Evolutionary conservation across 306 rosid species (phyloP), one percentile per base, ranked within the genome.

Genomic region (Vigna unguiculata): DNA sequence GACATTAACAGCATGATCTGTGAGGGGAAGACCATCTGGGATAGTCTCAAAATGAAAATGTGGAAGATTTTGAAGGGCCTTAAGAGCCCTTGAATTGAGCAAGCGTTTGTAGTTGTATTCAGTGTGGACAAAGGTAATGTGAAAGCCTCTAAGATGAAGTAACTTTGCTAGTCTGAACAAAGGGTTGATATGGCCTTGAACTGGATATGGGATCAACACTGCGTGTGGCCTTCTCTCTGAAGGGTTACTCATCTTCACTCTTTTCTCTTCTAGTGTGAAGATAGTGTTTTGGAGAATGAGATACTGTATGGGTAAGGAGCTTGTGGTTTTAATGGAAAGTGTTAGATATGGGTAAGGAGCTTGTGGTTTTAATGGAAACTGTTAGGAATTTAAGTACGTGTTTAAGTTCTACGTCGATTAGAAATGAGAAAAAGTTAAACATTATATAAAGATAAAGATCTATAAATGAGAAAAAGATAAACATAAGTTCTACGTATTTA

Each of bases 51-150:
- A 54, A 54, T 54, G 32, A 54, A 54, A 21, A 4, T 21, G 32
- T 54, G 16, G 22, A 19, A 11, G 32, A 11, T 5, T 25, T 17
- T 52, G 12, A 17, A 52, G 58, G 4, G 25, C 58, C 5, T 52
- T 52, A 52, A 9, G 21, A 49, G 32, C 61, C 32, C 32, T 54
- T 54, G 60, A 54, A 12, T 54, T 54, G 30, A 54, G 28, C 30
- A 54, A 54, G 7, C 60, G 60, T 21, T 21, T 54, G 30, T 54
- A 24, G 30, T 54, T 54, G 60, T 54, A 54, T 21, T 54, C 60
- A 54, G 60, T 21, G 30, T 54, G 24, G 14, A 54, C 60, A 54
- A 54, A 54, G 60, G 60, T 54, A 9, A 54, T 54, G 60, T 21
- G 60, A 54, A 54, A 54, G 30, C 60, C 60, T 21, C 60, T 54